phyloP scores from a whole-genome alignment of 2,329 filamentous ascomycete genomes.

The Fusarium scirpi region DNA sequence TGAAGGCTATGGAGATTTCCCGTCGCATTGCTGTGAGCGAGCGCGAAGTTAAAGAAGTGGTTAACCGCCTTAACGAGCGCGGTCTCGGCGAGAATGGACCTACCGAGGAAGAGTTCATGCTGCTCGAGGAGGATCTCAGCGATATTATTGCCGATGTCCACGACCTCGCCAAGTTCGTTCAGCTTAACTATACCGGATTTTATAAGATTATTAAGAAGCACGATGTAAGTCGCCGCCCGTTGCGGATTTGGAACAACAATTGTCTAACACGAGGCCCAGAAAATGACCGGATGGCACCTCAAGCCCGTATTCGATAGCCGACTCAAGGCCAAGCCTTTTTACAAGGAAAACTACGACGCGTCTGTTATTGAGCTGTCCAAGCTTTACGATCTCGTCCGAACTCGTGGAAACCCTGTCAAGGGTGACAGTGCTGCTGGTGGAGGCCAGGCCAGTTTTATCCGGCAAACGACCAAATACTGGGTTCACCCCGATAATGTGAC shows the following conservation, averaged over 20 bases:
- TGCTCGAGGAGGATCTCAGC: slow-evolving; percentile 93
- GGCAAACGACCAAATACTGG: slow-evolving; percentile 99
- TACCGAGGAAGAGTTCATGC: slow-evolving; percentile 91
- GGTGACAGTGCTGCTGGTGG: slow-evolving; percentile 94
- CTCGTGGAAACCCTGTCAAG: slow-evolving; percentile 89
- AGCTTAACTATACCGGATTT: slow-evolving; percentile 98
- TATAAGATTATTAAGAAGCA: slow-evolving; percentile 99
- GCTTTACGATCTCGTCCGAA: slow-evolving; percentile 94
- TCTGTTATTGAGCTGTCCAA: slow-evolving; percentile 95
- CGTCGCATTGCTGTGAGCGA: slow-evolving; percentile 89
- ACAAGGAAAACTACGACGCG: slow-evolving; percentile 98
- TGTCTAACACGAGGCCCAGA: slow-evolving; percentile 65
- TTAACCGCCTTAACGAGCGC: slow-evolving; percentile 76
- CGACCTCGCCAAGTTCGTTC: slow-evolving; percentile 97
- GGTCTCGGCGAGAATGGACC: slow-evolving; percentile 70
- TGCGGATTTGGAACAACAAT: background rate
- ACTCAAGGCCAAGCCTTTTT: slow-evolving; percentile 96
- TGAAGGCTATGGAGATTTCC: slow-evolving; percentile 96
- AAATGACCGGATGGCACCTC: slow-evolving; percentile 93
- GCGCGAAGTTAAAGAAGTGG: slow-evolving; percentile 89
- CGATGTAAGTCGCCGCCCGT: slow-evolving; percentile 70
- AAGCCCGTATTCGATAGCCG: slow-evolving; percentile 96
- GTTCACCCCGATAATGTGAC: slow-evolving; percentile 99
- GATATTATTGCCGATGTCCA: slow-evolving; percentile 99
- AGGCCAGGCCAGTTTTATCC: slow-evolving; percentile 92